These are phyloP conservation scores for Paspalum notatum DNA, from an alignment of 176 grass and related monocot genomes.

Conservation along the genomic window DNA sequence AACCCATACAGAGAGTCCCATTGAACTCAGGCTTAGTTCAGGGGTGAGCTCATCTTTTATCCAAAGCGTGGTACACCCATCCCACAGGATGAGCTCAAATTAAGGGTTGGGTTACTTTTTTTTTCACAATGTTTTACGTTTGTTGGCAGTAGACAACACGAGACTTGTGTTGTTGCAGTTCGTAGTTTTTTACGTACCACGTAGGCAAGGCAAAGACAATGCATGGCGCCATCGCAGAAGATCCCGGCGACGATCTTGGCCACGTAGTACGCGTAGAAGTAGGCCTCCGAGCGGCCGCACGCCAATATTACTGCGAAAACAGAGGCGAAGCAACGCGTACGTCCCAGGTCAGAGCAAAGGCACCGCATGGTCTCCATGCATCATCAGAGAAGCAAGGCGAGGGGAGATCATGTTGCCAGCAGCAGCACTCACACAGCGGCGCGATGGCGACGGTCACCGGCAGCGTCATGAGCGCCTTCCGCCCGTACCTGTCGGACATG, in stretches of 20 bases:
- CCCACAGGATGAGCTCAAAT: no score
- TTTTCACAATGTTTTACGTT: neutral
- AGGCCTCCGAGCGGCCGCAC: constrained; percentile 53
- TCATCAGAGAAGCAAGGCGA: neutral
- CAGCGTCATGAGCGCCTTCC: constrained; percentile 75
- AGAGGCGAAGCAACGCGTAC: neutral
- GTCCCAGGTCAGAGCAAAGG: neutral
- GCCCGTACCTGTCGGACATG: constrained; percentile 85
- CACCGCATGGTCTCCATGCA: no score
- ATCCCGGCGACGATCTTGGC: constrained; percentile 69
- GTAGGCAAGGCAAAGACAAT: constrained; percentile 82
- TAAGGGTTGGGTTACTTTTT: no score
- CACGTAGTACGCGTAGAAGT: constrained; percentile 74
- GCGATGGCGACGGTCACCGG: constrained; percentile 57
- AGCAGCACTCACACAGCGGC: constrained; percentile 56
- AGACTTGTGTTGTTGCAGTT: neutral
- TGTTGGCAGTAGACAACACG: neutral
- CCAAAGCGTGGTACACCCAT: no score
- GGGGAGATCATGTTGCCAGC: no score
- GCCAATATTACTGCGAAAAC: constrained; percentile 66
- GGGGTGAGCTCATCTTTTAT: no score
- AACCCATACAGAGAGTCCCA: no score
- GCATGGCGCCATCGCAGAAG: constrained; percentile 83
- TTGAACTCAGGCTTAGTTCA: no score
- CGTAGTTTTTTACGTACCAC: constrained; percentile 60